Evolutionary conservation across 192 early-diverging fungal genomes (phyloP), one percentile per base, ranked within the genome.

Genomic region (Lobosporangium transversale): DNA sequence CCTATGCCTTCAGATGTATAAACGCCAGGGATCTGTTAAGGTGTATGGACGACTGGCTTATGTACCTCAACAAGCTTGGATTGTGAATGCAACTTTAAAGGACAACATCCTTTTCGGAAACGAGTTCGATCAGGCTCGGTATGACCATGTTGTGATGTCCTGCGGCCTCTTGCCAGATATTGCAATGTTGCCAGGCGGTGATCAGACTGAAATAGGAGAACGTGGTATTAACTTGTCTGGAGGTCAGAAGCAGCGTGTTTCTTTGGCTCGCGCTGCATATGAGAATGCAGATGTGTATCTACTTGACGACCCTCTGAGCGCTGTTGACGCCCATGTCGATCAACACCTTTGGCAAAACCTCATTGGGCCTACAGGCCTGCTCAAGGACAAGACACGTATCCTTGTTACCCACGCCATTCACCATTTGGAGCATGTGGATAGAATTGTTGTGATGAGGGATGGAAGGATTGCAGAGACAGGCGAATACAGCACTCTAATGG

Each of bases 91-190:
- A 2, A 70, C 58, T 58, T 54, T 99, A 33, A 85, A 91, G 51
- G 94, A 98, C 30, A 99, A 99, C 79, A 93, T 99, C 79, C 52
- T 91, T 7, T 96, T 98, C 87, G 97, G 95, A 6, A 83, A 87
- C 50, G 76, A 79, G 7, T 96, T 82, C 70, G 88, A 96, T 54
- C 80, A 83, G 15, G 80, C 78, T 1, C 92, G 89, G 33, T 98
- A 96, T 67, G 86, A 92, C 4, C 71, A 66, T 26, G 83, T 88
- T 14, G 76, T 99, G 58, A 75, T 75, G 71, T 92, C 92, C 7
- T 98, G 94, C 78, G 89, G 91, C 11, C 82, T 99, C 32, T 86
- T 85, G 40, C 85, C 85, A 6, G 97, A 99, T 84, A 81, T 99
- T 30, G 89, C 86, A 4, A 93, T 95, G 29, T 79, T 98, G 27